Conservation (phyloP, 345 rosid species). For the Acer saccharum region DNA sequence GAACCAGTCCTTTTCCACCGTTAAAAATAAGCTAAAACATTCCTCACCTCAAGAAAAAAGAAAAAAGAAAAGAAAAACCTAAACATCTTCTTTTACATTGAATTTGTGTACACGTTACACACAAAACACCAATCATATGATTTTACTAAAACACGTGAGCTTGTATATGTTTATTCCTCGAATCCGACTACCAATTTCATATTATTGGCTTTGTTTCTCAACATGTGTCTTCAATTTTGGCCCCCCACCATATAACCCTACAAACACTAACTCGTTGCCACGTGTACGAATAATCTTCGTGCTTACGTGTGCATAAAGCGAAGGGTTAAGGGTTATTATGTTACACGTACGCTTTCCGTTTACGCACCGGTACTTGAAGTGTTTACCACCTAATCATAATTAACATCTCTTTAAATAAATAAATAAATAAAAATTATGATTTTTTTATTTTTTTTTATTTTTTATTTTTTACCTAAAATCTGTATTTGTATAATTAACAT, state of each 20-base stretch:
- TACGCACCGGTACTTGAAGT: too few species aligned
- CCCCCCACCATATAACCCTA: neutral
- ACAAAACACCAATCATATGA: neutral
- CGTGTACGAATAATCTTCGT: neutral
- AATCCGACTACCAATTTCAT: constrained; percentile 10
- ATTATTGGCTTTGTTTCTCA: neutral
- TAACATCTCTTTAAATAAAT: too few species aligned
- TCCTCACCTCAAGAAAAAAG: constrained; percentile 7
- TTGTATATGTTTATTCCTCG: constrained; percentile 6
- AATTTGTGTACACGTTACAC: neutral
- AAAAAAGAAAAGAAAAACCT: neutral
- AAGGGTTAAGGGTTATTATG: too few species aligned
- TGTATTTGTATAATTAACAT: too few species aligned
- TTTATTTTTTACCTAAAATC: too few species aligned
- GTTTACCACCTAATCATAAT: too few species aligned
- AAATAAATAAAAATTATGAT: too few species aligned
- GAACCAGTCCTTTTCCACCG: constrained; percentile 3
- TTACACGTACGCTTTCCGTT: too few species aligned
- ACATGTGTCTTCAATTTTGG: neutral
- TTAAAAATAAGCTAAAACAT: neutral
- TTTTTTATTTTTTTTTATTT: too few species aligned
- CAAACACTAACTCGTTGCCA: neutral
- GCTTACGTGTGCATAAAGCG: too few species aligned
- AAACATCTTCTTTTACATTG: neutral
- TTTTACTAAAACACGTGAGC: neutral